Percentiles rank a stretch among this genome's conserved stretches.
Conservation (phyloP, 1,284 basidiomycete genomes). For the Puccinia horiana region DNA sequence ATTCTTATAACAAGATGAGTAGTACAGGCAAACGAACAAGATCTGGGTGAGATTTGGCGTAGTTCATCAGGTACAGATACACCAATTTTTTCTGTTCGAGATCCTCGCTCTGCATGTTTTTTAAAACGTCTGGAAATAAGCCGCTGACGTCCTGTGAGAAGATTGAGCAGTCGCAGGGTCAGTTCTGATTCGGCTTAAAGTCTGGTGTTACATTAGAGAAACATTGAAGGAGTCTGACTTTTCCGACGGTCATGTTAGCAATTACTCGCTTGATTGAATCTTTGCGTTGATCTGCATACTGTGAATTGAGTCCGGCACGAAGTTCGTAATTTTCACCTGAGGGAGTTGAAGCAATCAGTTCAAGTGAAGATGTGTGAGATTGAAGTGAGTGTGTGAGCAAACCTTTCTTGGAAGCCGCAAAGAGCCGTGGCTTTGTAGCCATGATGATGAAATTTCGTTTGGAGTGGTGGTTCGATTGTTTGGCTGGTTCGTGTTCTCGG, state of each 20-base stretch:
- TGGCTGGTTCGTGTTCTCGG: background rate
- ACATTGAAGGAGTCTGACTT: conserved; percentile 68
- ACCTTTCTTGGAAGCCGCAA: conserved; percentile 58
- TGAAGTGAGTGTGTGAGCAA: background rate
- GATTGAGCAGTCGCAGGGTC: conserved; percentile 7
- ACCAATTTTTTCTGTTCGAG: conserved; percentile 72
- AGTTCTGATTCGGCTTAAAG: background rate
- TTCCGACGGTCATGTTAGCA: conserved; percentile 93
- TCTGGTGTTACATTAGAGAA: background rate
- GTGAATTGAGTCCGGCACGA: conserved; percentile 65
- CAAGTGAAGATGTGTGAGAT: background rate
- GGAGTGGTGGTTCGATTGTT: background rate
- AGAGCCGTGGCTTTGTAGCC: conserved; percentile 57
- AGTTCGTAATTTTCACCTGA: conserved; percentile 89
- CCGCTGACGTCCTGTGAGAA: conserved; percentile 31
- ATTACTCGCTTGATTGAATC: conserved; percentile 61
- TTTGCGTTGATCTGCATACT: conserved; percentile 58
- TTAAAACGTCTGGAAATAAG: conserved; percentile 74
- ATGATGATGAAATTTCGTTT: background rate
- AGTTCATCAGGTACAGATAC: conserved; percentile 88
- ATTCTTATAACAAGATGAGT: background rate
- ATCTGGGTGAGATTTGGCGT: conserved; percentile 82
- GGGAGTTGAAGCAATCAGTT: background rate
- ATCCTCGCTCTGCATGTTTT: conserved; percentile 75
- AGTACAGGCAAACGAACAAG: conserved; percentile 63